Evolutionary conservation across 805 yeast species (phyloP).

Genomic region (Candida silvicultrix): DNA sequence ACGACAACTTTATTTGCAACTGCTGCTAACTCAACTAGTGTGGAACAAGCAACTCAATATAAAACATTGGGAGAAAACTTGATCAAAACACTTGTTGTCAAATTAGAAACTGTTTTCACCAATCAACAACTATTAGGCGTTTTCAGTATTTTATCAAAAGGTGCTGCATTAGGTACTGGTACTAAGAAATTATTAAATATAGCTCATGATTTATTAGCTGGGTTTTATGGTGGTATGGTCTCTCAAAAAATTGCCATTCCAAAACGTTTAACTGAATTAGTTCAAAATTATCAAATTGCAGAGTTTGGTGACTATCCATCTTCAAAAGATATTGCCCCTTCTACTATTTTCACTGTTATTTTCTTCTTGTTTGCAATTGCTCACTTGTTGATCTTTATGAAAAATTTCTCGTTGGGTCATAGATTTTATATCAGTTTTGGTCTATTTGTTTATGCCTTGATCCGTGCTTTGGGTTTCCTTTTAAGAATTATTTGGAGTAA

Average conservation of each 20-base stretch:
- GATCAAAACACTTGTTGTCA: constrained; percentile 10
- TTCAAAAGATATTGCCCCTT: constrained; percentile 49
- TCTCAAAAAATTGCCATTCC: constrained; percentile 7
- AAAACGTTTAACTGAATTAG: constrained; percentile 10
- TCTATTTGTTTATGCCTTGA: constrained; percentile 44
- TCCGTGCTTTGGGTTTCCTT: constrained; percentile 54
- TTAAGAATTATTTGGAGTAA: constrained; percentile 55
- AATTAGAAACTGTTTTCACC: constrained; percentile 15
- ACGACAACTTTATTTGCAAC: constrained; percentile 16
- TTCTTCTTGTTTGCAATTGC: constrained; percentile 43
- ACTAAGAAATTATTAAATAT: constrained; percentile 13
- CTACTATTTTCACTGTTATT: constrained; percentile 48
- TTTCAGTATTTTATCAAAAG: constrained; percentile 14
- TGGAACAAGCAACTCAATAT: constrained; percentile 3
- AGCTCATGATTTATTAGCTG: constrained; percentile 12
- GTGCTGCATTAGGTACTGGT: constrained; percentile 24
- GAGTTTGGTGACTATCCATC: constrained; percentile 63
- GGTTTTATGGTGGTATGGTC: constrained; percentile 15
- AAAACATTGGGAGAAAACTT: constrained; percentile 10
- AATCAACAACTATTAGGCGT: constrained; percentile 18
- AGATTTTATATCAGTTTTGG: constrained; percentile 49
- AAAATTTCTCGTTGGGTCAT: constrained; percentile 51
- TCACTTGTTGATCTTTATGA: constrained; percentile 39
- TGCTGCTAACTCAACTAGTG: constrained; percentile 3
- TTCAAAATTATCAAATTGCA: constrained; percentile 33